Evolutionary conservation across 2,329 filamentous ascomycete genomes (phyloP).

Genomic region (Trichothecium sympodiale): DNA sequence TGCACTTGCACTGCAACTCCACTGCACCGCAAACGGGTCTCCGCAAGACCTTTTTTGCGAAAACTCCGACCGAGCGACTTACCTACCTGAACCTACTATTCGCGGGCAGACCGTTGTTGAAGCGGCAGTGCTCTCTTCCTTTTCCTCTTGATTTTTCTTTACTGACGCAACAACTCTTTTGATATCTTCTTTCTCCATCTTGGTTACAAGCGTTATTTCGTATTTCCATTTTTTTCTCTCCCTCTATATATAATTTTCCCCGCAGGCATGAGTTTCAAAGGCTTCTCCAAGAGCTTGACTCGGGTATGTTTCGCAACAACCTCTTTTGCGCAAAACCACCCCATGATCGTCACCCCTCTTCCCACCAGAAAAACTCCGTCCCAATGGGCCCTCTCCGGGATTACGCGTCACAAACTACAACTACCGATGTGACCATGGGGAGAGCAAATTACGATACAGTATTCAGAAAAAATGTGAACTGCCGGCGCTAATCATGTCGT

Average conservation of each 20-base stretch:
- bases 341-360: conserved; percentile 1
- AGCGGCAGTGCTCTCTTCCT: no score
- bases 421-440: not conserved
- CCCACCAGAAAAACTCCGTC: not conserved
- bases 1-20: not conserved
- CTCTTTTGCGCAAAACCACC: conserved; percentile 4
- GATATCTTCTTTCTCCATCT: not conserved
- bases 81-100: no score
- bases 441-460: not conserved
- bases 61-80: no score
- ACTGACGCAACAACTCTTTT: not conserved
- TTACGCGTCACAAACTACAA: not conserved
- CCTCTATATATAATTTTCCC: not conserved
- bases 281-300: conserved; percentile 80
- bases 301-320: conserved; percentile 48
- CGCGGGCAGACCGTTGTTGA: no score
- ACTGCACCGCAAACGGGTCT: no score
- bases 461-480: not conserved
- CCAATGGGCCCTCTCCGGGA: not conserved
- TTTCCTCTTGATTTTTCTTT: no score
- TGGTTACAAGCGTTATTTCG: conserved; percentile 1
- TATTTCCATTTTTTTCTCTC: not conserved
- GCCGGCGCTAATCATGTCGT: not conserved
- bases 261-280: conserved; percentile 82
- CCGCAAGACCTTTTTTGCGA: no score